phyloP scores from a whole-genome alignment of 1,284 basidiomycete species.

The Heterobasidion irregulare region DNA sequence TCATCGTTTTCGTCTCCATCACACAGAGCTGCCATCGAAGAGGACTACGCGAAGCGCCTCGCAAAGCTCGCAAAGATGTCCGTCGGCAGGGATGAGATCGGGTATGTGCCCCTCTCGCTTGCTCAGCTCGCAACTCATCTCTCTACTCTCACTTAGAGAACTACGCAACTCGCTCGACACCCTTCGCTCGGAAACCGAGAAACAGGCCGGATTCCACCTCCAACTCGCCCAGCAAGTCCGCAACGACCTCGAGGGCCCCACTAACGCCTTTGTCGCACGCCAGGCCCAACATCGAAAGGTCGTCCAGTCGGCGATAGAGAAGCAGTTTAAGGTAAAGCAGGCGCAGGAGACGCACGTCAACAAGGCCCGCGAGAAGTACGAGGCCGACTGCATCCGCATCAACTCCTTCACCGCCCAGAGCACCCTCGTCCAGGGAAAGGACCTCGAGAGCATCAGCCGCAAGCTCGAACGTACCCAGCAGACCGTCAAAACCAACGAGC shows the following conservation, averaged over 20 bases:
- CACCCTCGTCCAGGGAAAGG: conserved; percentile 88
- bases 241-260: conserved; percentile 68
- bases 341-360: conserved; percentile 77
- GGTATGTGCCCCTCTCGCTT: conserved; percentile 36
- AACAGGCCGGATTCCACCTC: conserved; percentile 66
- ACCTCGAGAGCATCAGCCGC: conserved; percentile 83
- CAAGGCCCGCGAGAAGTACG: conserved; percentile 92
- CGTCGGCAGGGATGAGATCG: conserved; percentile 87
- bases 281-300: conserved; percentile 73
- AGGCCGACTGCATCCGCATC: conserved; percentile 89
- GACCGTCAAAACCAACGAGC: conserved; percentile 84
- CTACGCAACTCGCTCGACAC: conserved; percentile 74
- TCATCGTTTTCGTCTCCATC: too few relatives aligned
- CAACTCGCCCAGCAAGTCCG: conserved; percentile 71
- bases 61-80: conserved; percentile 72
- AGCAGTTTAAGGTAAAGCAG: conserved; percentile 82
- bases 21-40: conserved; percentile 75
- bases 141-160: conserved; percentile 42
- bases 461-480: conserved; percentile 88
- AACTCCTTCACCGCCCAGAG: conserved; percentile 94
- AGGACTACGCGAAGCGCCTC: conserved; percentile 90
- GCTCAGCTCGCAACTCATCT: not conserved
- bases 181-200: conserved; percentile 77
- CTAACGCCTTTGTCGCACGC: conserved; percentile 53
- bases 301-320: conserved; percentile 73